Conservation (phyloP, 352 stramenopile genomes). For the Halophytophthora batemanensis region DNA sequence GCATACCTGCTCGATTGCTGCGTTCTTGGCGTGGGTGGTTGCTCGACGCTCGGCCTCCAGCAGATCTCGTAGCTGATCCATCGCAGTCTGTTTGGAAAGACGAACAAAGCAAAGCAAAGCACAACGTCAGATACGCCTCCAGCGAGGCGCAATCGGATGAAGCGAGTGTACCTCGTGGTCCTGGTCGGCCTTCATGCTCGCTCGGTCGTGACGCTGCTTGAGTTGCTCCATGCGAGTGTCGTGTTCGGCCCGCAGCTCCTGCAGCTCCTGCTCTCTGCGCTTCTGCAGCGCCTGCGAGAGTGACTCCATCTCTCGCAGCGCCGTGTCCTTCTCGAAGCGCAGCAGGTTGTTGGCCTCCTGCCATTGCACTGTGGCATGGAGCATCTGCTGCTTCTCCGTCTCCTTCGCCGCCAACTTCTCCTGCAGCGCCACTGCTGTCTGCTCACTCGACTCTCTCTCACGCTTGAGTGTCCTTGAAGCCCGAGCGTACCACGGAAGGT, state of each 20-base stretch:
- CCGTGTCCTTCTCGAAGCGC: constrained; percentile 67
- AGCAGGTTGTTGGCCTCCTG: constrained; percentile 55
- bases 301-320: constrained; percentile 56
- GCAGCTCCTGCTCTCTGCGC: constrained; percentile 49
- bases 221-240: constrained; percentile 56
- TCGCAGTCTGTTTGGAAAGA: constrained; percentile 17
- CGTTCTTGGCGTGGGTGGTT: constrained; percentile 35
- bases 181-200: constrained; percentile 48
- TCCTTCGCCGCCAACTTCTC: constrained; percentile 24
- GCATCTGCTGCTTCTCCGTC: constrained; percentile 23
- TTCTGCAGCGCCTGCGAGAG: constrained; percentile 48
- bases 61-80: constrained; percentile 36
- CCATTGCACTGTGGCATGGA: constrained; percentile 30
- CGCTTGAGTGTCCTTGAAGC: constrained; percentile 31
- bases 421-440: constrained; percentile 16
- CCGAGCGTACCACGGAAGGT: constrained; percentile 64
- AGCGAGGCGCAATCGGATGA: too few species aligned
- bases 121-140: constrained; percentile 3
- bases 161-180: constrained; percentile 65
- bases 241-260: constrained; percentile 44
- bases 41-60: constrained; percentile 34
- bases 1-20: constrained; percentile 35
- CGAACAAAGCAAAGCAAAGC: background rate
- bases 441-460: constrained; percentile 27
- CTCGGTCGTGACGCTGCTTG: constrained; percentile 43